A percentile compares a stretch with the other conserved stretches of the same genome.
Conservation (phyloP, 2,329 filamentous ascomycete genomes). For the Stachybotrys elegans region DNA sequence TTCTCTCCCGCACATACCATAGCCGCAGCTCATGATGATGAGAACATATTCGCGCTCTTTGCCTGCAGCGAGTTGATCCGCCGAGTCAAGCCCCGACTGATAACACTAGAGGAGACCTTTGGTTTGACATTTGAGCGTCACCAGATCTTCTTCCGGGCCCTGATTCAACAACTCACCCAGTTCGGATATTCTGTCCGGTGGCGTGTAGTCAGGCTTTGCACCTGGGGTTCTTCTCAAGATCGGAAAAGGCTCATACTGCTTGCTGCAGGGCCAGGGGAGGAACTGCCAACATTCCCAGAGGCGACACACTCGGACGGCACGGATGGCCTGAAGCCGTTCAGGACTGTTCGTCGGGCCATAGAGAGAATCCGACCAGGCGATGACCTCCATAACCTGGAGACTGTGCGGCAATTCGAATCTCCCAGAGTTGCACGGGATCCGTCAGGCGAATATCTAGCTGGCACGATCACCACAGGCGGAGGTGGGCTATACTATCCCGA, state of each 20-base stretch:
- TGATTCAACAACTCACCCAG: constrained; percentile 61
- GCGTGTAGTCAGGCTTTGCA: constrained; percentile 50
- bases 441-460: constrained; percentile 41
- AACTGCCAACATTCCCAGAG: constrained; percentile 58
- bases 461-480: constrained; percentile 62
- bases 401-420: no score
- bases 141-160: constrained; percentile 47
- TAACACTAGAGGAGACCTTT: constrained; percentile 76
- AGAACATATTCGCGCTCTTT: constrained; percentile 58
- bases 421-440: no score
- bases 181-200: constrained; percentile 67
- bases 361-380: constrained; percentile 24
- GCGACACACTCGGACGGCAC: constrained; percentile 51
- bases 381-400: constrained; percentile 33
- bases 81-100: constrained; percentile 57
- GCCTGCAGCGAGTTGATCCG: constrained; percentile 51
- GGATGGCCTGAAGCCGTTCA: constrained; percentile 30
- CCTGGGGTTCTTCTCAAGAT: constrained; percentile 46
- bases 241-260: constrained; percentile 51
- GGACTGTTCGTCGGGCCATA: constrained; percentile 40
- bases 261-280: constrained; percentile 63
- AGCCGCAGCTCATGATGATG: constrained; percentile 63
- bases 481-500: constrained; percentile 60
- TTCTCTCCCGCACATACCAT: constrained; percentile 69
- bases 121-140: constrained; percentile 56